Conservation (phyloP, 129 eudicot genomes). For the Flaveria bidentis region DNA sequence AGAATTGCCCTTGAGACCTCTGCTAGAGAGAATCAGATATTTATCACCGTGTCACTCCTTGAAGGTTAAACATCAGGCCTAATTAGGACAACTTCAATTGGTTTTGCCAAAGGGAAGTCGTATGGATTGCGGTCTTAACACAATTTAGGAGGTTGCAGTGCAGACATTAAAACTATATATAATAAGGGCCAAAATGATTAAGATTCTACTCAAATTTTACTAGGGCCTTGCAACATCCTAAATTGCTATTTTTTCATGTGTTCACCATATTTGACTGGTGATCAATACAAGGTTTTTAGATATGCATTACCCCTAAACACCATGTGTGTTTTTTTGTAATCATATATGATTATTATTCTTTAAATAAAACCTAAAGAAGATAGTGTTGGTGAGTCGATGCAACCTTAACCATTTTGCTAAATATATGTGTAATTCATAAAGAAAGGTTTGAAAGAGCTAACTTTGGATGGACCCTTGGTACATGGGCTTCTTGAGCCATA, state of each 20-base stretch:
- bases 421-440: background rate
- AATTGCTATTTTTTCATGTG: background rate
- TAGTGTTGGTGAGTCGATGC: background rate
- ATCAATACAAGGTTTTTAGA: background rate
- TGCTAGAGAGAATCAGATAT: background rate
- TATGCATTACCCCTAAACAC: background rate
- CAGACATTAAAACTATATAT: background rate
- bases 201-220: background rate
- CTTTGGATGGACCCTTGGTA: constrained; percentile 29
- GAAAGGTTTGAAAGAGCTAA: constrained; percentile 14
- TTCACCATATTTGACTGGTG: background rate
- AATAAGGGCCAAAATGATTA: background rate
- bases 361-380: background rate
- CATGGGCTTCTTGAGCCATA: constrained; percentile 76
- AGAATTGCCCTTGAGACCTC: background rate
- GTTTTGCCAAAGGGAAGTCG: too few species aligned
- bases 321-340: background rate
- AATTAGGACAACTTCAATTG: background rate
- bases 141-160: too few species aligned
- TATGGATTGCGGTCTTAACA: too few species aligned
- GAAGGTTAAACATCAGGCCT: background rate
- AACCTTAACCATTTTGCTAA: background rate
- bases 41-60: background rate
- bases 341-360: background rate
- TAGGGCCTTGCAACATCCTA: background rate